Percentiles rank a stretch among this genome's conserved stretches.
Evolutionary conservation across 768 basidiomycete genomes (phyloP).

Genomic region (Mycena metata): DNA sequence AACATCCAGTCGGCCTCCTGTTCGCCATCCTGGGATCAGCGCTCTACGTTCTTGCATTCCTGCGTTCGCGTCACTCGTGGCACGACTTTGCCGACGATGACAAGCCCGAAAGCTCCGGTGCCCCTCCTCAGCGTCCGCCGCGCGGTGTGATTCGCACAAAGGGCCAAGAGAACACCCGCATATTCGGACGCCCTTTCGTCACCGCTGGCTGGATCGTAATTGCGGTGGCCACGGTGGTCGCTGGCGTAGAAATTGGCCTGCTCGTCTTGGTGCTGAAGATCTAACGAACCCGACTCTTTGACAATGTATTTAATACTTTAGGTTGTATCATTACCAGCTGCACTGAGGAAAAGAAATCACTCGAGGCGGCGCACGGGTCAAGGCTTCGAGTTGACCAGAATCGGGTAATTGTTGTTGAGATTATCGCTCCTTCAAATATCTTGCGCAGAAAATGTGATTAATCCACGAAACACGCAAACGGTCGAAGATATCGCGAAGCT

Average conservation of each 20-base stretch:
- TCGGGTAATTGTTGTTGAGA: too few species aligned
- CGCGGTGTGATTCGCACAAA: constrained; percentile 62
- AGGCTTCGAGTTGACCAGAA: too few species aligned
- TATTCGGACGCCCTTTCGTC: constrained; percentile 83
- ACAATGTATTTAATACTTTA: too few species aligned
- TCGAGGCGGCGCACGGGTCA: too few species aligned
- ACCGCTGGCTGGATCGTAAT: constrained; percentile 86
- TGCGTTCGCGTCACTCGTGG: constrained; percentile 74
- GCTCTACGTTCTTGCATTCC: constrained; percentile 69
- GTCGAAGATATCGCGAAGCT: too few species aligned
- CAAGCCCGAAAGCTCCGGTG: constrained; percentile 46
- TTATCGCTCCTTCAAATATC: too few species aligned
- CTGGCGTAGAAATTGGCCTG: constrained; percentile 73
- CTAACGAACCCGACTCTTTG: not conserved
- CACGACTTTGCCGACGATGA: constrained; percentile 83
- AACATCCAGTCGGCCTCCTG: constrained; percentile 64
- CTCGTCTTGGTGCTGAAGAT: constrained; percentile 71
- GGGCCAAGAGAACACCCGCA: constrained; percentile 71
- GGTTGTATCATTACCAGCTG: too few species aligned
- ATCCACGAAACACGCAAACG: too few species aligned
- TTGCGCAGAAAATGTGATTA: too few species aligned
- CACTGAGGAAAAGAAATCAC: too few species aligned
- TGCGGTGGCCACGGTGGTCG: constrained; percentile 70
- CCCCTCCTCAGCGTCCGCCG: not conserved
- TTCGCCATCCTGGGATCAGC: constrained; percentile 73